phyloP scores from a whole-genome alignment of 2,329 filamentous ascomycete genomes.

The Nigrograna mackinnonii region DNA sequence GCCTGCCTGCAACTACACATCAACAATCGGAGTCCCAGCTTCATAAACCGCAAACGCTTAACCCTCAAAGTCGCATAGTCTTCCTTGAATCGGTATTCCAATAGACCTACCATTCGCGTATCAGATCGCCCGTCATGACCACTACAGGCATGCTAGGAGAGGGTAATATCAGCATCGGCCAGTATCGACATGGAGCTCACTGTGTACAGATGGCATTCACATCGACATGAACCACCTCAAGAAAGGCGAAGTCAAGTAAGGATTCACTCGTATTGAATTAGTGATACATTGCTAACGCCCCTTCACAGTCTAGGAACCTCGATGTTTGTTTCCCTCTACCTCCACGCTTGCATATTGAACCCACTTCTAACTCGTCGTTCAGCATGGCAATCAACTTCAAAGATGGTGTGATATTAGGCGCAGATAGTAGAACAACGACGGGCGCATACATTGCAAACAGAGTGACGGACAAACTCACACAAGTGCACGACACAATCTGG shows the following conservation, averaged over 20 bases:
- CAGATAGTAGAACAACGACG: constrained; percentile 96
- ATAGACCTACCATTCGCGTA: no score
- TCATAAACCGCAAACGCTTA: no score
- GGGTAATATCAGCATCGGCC: constrained; percentile 29
- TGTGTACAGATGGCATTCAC: constrained; percentile 86
- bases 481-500: constrained; percentile 99
- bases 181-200: constrained; percentile 23
- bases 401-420: constrained; percentile 95
- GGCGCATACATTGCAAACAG: constrained; percentile 98
- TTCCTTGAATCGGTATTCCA: no score
- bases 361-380: constrained; percentile 25
- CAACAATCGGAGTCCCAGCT: no score
- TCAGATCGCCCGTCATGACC: constrained; percentile 26
- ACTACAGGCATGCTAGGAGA: constrained; percentile 42
- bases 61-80: background rate
- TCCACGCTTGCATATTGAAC: constrained; percentile 13
- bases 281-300: constrained; percentile 21
- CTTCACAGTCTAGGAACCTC: constrained; percentile 83
- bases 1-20: constrained; percentile 15
- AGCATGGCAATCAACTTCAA: constrained; percentile 99
- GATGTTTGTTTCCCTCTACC: constrained; percentile 66
- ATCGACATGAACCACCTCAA: constrained; percentile 98
- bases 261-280: constrained; percentile 3
- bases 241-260: constrained; percentile 98
- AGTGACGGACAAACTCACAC: constrained; percentile 98